These are phyloP conservation scores for Blastobotrys muscicola DNA, from an alignment of 805 yeast species.

Conservation along the genomic window DNA sequence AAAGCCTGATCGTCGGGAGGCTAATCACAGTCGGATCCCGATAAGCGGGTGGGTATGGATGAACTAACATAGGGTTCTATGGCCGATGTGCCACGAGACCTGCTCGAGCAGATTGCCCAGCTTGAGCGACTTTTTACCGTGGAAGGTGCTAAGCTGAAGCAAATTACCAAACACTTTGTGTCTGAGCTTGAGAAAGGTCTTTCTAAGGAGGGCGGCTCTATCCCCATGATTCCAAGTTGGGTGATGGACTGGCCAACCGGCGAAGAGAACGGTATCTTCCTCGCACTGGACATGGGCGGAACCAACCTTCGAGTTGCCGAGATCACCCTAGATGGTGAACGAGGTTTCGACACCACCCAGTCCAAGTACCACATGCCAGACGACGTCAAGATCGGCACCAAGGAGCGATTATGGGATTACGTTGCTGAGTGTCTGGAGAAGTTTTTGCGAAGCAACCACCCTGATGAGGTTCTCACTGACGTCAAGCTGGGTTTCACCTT, in stretches of 20 bases:
- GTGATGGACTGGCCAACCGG: constrained; percentile 92
- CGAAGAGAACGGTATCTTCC: constrained; percentile 74
- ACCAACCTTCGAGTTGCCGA: constrained; percentile 90
- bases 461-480: constrained; percentile 33
- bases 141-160: constrained; percentile 46
- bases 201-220: constrained; percentile 61
- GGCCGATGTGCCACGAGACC: constrained; percentile 57
- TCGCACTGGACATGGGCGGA: constrained; percentile 96
- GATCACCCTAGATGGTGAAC: constrained; percentile 73
- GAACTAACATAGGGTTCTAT: constrained; percentile 36
- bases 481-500: constrained; percentile 91
- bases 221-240: constrained; percentile 98
- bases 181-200: constrained; percentile 75
- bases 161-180: constrained; percentile 67
- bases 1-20: no score
- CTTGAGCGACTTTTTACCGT: constrained; percentile 58
- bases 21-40: no score
- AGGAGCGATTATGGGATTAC: constrained; percentile 74
- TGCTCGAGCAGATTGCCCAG: constrained; percentile 47
- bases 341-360: constrained; percentile 78
- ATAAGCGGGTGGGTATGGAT: no score
- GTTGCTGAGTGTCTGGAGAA: constrained; percentile 71
- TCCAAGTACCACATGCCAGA: constrained; percentile 76
- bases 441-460: constrained; percentile 60
- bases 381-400: constrained; percentile 65